A percentile compares a stretch with the other conserved stretches of the same genome.
Evolutionary conservation across 495 filamentous ascomycete species (phyloP).

Genomic region (Astrocystis sublimbata): DNA sequence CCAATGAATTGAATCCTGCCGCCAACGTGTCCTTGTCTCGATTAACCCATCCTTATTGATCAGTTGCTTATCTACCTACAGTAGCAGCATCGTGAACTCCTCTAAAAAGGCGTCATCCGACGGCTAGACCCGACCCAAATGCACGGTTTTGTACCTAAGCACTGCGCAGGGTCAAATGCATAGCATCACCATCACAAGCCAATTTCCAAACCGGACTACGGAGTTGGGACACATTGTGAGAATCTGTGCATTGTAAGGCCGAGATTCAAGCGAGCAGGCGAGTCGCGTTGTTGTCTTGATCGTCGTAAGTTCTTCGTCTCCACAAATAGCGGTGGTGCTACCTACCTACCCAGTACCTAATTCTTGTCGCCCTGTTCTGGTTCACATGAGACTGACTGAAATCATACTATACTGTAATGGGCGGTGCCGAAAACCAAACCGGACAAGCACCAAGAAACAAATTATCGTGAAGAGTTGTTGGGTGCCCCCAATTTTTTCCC

Average conservation of each 20-base stretch:
- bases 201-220: background rate
- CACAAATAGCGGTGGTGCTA: conserved; percentile 18
- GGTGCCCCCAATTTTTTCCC: background rate
- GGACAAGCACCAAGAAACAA: background rate
- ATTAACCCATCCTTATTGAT: no score
- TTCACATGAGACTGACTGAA: conserved; percentile 30
- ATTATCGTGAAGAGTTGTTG: conserved; percentile 1
- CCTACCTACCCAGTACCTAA: no score
- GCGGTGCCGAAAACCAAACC: background rate
- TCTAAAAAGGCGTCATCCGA: conserved; percentile 25
- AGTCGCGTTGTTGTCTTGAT: conserved; percentile 24
- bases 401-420: background rate
- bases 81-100: conserved; percentile 24
- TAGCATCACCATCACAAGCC: background rate
- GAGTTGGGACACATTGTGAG: background rate
- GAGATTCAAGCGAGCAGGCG: conserved; percentile 26
- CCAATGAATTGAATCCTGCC: no score
- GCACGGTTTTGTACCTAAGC: background rate
- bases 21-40: no score
- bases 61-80: conserved; percentile 15
- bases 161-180: background rate
- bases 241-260: conserved; percentile 4
- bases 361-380: conserved; percentile 16
- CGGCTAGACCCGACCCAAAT: conserved; percentile 16
- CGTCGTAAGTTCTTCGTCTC: conserved; percentile 20